Base-by-base conservation (phyloP, 352 stramenopile genomes). In the Blastocystis hominis region DNA sequence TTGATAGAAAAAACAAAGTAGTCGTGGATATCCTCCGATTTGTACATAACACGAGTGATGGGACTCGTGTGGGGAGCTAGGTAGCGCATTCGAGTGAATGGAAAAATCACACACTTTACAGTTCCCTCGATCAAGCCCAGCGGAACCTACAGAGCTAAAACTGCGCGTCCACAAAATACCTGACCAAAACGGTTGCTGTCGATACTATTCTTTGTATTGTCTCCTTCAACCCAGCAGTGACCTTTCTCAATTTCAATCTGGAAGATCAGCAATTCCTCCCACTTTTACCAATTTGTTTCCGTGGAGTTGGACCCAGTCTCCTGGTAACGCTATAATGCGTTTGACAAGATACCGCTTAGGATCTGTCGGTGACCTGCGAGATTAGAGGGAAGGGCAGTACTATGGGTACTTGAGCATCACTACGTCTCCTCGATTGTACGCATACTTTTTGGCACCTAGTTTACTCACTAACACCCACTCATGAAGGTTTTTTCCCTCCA, bases 161-260 rank as follows among this genome's bases (percentile, higher is more conserved):
- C 20, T 9, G 1, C 9, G 6, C 47, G 15, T 17, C 54, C 10
- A 20, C 10, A 63, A 36, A 3, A n/a, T 44, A 80, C 70, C 53
- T 80, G 70, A n/a, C 70, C 70, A 38, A 66, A 80, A 30, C 70
- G 70, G 63, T 80, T 62, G n/a, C 70, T 80, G 38, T 80, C 70
- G n/a, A 80, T 80, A 38, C 70, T 80, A 40, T 80, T 62, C 2
- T 38, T 64, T n/a, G 47, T 36, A 36, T 80, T 80, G n/a, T 80
- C 70, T 42, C 70, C 70, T 20, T 80, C 70, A 5, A 80, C 47
- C 70, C 70, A 80, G 50, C 70, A 80, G 47, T 80, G 70, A 0
- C 70, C 70, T 20, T 64, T 80, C 38, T 80, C 70, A n/a, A 80
- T 38, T 47, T 80, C 70, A 38, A 80, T 44, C 70, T 80, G 42